Percentiles rank a stretch among this genome's conserved stretches.
Evolutionary conservation across 2,329 filamentous ascomycete genomes (phyloP).

Genomic region (Harringtonia lauricola): DNA sequence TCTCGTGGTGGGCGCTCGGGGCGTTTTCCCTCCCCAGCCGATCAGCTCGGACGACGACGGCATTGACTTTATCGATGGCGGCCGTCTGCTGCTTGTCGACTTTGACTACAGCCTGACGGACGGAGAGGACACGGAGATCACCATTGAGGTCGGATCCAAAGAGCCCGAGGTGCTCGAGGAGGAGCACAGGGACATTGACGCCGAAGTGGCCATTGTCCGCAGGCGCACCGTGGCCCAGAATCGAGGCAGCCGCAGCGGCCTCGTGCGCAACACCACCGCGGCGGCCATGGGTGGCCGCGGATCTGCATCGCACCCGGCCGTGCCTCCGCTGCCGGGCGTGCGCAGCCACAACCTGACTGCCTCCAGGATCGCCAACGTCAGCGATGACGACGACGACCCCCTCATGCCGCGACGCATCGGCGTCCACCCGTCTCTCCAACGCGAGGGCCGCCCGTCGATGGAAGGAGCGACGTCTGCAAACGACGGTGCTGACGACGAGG

Average conservation of each 20-base stretch:
- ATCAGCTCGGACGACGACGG: constrained; percentile 55
- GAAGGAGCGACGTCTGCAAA: background rate
- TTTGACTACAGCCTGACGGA: constrained; percentile 54
- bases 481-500: constrained; percentile 10
- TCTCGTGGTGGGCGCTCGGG: constrained; percentile 62
- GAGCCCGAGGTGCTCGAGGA: constrained; percentile 62
- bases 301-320: constrained; percentile 2
- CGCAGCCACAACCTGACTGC: constrained; percentile 4
- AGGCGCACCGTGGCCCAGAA: constrained; percentile 60
- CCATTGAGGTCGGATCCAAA: constrained; percentile 63
- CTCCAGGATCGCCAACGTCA: background rate
- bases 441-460: background rate
- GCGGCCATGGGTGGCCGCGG: constrained; percentile 17
- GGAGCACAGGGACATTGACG: constrained; percentile 61
- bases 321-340: background rate
- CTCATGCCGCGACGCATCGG: constrained; percentile 39
- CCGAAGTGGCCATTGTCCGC: constrained; percentile 69
- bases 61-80: constrained; percentile 67
- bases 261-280: constrained; percentile 37
- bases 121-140: constrained; percentile 46
- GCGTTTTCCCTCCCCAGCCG: constrained; percentile 46
- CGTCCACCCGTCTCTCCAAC: constrained; percentile 14
- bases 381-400: constrained; percentile 34
- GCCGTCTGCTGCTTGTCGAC: constrained; percentile 61
- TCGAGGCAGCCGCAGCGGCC: constrained; percentile 33